phyloP scores from a whole-genome alignment of 768 basidiomycete species.

The Suillus clintonianus region DNA sequence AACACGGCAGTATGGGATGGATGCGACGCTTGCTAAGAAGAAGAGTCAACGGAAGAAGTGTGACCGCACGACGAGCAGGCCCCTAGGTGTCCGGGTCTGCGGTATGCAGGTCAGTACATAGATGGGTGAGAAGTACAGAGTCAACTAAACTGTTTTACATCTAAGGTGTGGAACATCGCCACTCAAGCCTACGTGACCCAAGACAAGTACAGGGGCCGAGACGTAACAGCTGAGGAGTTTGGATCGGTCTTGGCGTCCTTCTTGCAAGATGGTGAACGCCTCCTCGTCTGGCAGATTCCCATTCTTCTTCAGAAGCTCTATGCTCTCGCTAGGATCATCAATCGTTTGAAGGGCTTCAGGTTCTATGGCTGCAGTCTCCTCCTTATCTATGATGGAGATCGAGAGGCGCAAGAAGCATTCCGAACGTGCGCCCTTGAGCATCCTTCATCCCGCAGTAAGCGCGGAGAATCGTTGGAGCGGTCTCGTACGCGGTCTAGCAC shows the following conservation, averaged over 20 bases:
- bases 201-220: constrained; percentile 95
- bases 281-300: constrained; percentile 93
- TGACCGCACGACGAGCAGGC: constrained; percentile 90
- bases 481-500: constrained; percentile 42
- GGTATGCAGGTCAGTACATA: constrained; percentile 89
- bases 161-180: constrained; percentile 88
- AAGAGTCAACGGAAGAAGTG: constrained; percentile 99
- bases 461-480: constrained; percentile 78
- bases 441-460: constrained; percentile 65
- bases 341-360: constrained; percentile 89
- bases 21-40: constrained; percentile 90
- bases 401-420: constrained; percentile 79
- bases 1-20: constrained; percentile 97
- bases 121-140: background rate
- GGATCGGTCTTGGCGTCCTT: constrained; percentile 79
- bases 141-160: constrained; percentile 9
- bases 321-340: constrained; percentile 88
- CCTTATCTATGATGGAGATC: constrained; percentile 96
- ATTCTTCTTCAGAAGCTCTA: constrained; percentile 88
- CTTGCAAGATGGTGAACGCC: constrained; percentile 77
- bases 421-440: constrained; percentile 62
- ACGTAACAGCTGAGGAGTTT: constrained; percentile 86
- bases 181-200: constrained; percentile 87
- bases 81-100: constrained; percentile 90
- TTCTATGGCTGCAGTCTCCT: constrained; percentile 98